phyloP scores from a whole-genome alignment of 2,329 filamentous ascomycete genomes.

The Alternaria conjuncta region DNA sequence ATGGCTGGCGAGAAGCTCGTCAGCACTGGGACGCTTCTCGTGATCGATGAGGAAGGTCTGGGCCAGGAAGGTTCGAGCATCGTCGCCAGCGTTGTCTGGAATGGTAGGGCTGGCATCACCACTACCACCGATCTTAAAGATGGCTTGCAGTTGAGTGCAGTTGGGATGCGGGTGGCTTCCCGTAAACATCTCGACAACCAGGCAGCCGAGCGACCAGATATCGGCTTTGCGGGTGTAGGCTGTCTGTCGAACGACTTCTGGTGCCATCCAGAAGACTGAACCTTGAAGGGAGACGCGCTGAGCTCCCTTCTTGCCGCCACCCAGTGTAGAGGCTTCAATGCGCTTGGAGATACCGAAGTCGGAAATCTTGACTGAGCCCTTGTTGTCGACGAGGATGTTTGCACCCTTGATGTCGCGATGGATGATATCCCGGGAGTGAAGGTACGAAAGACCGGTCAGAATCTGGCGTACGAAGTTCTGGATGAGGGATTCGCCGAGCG shows the following conservation, averaged over 20 bases:
- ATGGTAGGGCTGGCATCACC: conserved; percentile 86
- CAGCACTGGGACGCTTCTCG: conserved; percentile 87
- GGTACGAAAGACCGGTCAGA: conserved; percentile 86
- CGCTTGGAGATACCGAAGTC: conserved; percentile 99
- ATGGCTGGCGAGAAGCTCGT: conserved; percentile 82
- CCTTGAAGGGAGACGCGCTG: conserved; percentile 82
- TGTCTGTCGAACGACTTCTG: conserved; percentile 96
- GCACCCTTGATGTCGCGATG: conserved; percentile 99
- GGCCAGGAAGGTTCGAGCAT: conserved; percentile 81
- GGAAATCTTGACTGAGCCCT: conserved; percentile 98
- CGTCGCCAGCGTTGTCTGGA: conserved; percentile 82
- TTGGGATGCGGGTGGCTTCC: conserved; percentile 95
- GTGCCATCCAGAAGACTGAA: conserved; percentile 99
- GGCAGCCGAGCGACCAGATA: conserved; percentile 96
- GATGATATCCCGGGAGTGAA: conserved; percentile 94
- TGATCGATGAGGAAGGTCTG: conserved; percentile 97
- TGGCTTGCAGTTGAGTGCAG: conserved; percentile 95
- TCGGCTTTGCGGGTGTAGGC: conserved; percentile 98
- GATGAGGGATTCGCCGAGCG: conserved; percentile 89
- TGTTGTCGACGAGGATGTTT: conserved; percentile 98
- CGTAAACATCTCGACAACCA: conserved; percentile 99
- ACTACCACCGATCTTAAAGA: conserved; percentile 92
- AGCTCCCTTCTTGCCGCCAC: conserved; percentile 39
- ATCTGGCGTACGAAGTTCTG: conserved; percentile 98
- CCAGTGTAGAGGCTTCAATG: conserved; percentile 85